Evolutionary conservation across 2,329 filamentous ascomycete genomes (phyloP).

Genomic region (Neopestalotiopsis sp.): DNA sequence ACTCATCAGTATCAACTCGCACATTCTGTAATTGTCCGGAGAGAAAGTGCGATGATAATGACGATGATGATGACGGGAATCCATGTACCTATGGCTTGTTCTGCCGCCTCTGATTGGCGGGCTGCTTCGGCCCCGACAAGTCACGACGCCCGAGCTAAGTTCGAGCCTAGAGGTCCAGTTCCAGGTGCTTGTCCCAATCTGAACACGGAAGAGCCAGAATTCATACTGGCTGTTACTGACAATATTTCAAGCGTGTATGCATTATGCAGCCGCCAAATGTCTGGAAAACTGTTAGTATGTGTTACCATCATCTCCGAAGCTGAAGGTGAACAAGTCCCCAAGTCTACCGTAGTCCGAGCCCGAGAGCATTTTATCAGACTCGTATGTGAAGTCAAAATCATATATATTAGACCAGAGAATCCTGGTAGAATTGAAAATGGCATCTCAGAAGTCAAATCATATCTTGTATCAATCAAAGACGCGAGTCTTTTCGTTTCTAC

Average conservation of each 20-base stretch:
- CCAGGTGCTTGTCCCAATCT: background rate
- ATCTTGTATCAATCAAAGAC: background rate
- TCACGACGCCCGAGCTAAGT: background rate
- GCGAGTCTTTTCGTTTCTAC: background rate
- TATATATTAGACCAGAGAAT: too few relatives aligned
- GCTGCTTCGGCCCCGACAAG: constrained; percentile 9
- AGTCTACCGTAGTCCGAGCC: background rate
- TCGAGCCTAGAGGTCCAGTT: too few relatives aligned
- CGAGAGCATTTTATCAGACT: background rate
- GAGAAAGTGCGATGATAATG: background rate
- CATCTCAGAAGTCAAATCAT: background rate
- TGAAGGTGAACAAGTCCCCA: background rate
- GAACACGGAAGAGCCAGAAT: background rate
- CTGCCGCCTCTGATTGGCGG: constrained; percentile 15
- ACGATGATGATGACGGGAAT: background rate
- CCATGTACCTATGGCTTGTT: too few relatives aligned
- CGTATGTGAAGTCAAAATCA: too few relatives aligned
- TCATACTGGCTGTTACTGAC: background rate
- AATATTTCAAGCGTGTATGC: background rate
- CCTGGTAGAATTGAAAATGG: background rate
- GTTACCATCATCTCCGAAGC: background rate
- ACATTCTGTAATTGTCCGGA: background rate
- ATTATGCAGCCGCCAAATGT: background rate
- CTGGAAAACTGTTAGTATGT: too few relatives aligned
- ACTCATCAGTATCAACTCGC: too few relatives aligned